phyloP scores from a whole-genome alignment of 2,329 filamentous ascomycete species.

The Ascochyta koolunga region DNA sequence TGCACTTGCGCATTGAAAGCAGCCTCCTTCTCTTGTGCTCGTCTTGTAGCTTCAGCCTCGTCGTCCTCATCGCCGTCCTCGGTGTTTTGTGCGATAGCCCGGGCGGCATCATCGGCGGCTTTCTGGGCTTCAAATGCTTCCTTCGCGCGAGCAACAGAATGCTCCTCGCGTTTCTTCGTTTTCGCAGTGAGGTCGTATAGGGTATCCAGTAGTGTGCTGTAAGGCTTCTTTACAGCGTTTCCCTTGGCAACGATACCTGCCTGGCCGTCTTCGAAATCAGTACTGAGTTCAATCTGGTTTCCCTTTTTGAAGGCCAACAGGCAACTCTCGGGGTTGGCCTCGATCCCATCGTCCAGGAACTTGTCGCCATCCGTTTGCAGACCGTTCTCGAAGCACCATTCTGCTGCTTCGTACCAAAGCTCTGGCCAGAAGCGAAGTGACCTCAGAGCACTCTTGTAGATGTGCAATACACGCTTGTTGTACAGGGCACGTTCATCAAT shows the following conservation, averaged over 20 bases:
- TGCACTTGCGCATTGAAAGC: constrained; percentile 62
- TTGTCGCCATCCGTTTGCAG: constrained; percentile 74
- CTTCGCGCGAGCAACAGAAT: constrained; percentile 62
- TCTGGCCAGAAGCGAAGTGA: constrained; percentile 92
- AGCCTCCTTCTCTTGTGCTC: constrained; percentile 55
- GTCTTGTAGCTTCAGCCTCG: constrained; percentile 49
- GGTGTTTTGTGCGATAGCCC: constrained; percentile 47
- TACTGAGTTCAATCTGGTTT: constrained; percentile 82
- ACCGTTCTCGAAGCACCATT: constrained; percentile 86
- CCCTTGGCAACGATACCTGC: constrained; percentile 69
- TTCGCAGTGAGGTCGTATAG: constrained; percentile 87
- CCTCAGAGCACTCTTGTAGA: constrained; percentile 94
- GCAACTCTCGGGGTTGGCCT: constrained; percentile 92
- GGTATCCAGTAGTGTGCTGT: constrained; percentile 79
- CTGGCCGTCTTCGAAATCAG: constrained; percentile 77
- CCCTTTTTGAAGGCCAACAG: constrained; percentile 87
- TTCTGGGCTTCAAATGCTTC: constrained; percentile 58
- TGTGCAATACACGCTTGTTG: constrained; percentile 81
- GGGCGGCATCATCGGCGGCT: constrained; percentile 49
- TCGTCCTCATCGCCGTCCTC: constrained; percentile 62
- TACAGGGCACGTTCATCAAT: constrained; percentile 78
- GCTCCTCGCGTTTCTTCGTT: constrained; percentile 68
- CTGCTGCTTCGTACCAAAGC: constrained; percentile 92
- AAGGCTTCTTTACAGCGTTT: constrained; percentile 79
- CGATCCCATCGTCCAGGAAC: constrained; percentile 80